Evolutionary conservation across 1,139 yeast genomes (phyloP), one percentile per base, ranked within the genome.

Genomic region (Scheffersomyces cryptocercus): DNA sequence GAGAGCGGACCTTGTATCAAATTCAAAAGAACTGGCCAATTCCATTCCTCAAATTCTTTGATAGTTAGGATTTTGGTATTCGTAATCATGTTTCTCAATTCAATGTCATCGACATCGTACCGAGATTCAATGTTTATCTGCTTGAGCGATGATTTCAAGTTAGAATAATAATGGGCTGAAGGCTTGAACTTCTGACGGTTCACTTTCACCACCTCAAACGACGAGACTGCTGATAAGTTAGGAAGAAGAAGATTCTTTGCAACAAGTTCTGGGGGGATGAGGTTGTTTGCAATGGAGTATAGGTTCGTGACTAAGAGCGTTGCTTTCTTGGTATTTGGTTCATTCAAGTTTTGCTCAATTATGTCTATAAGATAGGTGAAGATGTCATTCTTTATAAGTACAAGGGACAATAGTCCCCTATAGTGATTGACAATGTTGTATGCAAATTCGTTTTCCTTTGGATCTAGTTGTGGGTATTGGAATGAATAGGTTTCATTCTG

Each of bases 31-130:
- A 83, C 68, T 29, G 77, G 78, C 96, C 98, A 91, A 57, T 90
- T 85, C 99, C 99, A 95, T 41, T 82, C 84, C 3, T 82, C 73
- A 57, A 77, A 90, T 42, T 85, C 89, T 58, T 91, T 93, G 0
- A 95, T 83, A 5, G 85, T 77, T 37, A 89, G 63, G 1, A 93
- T 90, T 50, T 77, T 82, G 0, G 96, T 82, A 40, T 84, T 84
- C 35, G 70, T 67, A 6, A 93, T 72, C 68, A 88, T 70, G 44
- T 77, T 75, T 53, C 86, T 84, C 54, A 91, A 81, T 39, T 84
- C 85, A 0, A 70, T 52, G 45, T 90, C 97, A 55, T 88, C 96
- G 29, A 86, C 71, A 40, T 77, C 73, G 29, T 73, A 72, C 5
- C 80, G 77, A 41, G 80, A 63, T 36, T 72, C 70, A 9, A 75